Evolutionary conservation across 257 asterid species (phyloP), one percentile per base, ranked within the genome.

Genomic region (Gardenia jasminoides): DNA sequence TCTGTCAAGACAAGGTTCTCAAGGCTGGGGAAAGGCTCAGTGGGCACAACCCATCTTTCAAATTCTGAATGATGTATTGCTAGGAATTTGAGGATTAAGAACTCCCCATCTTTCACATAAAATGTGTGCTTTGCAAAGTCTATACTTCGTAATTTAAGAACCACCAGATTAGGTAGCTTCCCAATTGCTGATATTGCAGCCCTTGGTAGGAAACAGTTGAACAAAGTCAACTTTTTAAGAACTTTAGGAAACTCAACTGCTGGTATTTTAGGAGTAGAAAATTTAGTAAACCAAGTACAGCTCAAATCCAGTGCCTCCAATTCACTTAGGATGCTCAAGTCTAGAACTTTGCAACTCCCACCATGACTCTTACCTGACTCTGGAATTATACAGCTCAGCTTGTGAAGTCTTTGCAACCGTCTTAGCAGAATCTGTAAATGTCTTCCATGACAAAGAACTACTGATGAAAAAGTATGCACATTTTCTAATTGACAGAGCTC

Each of bases 41-140:
- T 17, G 3, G 67, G n/a, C 54, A 61, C 31, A 54, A 9, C 4
- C 82, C 85, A 78, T 54, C 66, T 13, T 73, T 50, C 54, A 30
- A 77, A 31, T 4, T 74, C 16, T 36, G 74, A 41, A 1, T 22
- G 2, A 8, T 50, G 0, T 12, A 77, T 41, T 72, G 20, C 64
- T 72, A 78, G 58, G 61, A 56, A 10, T 61, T 72, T 78, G 61
- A 82, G 85, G 22, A 36, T 19, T 52, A 11, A 54, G 65, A 82
- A 82, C 15, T 66, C 56, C 3, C 41, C 72, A 0, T 67, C 59
- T 8, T 28, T 30, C 6, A 36, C 48, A 36, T 44, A 59, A 79
- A 79, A 82, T 9, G 0, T 33, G 13, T n/a, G 13, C 39, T 79
- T 61, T 44, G 41, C 48, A 46, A 82, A 54, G 12, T 72, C 72